A percentile compares a stretch with the other conserved stretches of the same genome.
These are phyloP conservation scores for Penicillium sumatraense DNA, from an alignment of 2,329 filamentous ascomycete genomes.

Conservation along the genomic window DNA sequence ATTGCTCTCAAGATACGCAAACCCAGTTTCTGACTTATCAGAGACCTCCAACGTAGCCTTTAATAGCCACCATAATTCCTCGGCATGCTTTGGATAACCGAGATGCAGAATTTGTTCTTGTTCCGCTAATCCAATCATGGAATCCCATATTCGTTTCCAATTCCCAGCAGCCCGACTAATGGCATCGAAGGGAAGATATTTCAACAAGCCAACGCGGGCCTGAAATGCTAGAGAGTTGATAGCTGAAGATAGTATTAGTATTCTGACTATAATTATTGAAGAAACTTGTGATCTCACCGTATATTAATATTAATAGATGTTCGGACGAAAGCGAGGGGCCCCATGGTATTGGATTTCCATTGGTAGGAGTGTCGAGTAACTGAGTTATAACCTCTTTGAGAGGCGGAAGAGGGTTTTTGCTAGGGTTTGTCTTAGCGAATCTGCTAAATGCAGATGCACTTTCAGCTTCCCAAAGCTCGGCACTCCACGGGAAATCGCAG, in stretches of 20 bases:
- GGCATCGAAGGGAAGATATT: constrained; percentile 28
- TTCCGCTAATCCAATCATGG: constrained; percentile 14
- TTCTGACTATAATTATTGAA: neutral
- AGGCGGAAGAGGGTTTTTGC: constrained; percentile 24
- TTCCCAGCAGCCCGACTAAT: constrained; percentile 33
- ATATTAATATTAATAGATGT: constrained; percentile 36
- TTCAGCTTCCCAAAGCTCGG: constrained; percentile 36
- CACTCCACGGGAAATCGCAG: constrained; percentile 36
- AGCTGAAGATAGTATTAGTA: constrained; percentile 16
- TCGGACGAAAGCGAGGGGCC: constrained; percentile 32
- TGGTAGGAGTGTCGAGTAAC: constrained; percentile 27
- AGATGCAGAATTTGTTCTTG: constrained; percentile 30
- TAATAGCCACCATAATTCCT: constrained; percentile 37
- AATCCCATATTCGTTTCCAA: constrained; percentile 36
- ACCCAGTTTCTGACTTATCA: constrained; percentile 13
- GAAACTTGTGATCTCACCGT: constrained; percentile 23
- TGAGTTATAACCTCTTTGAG: constrained; percentile 28
- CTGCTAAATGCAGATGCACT: constrained; percentile 28
- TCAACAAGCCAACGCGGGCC: constrained; percentile 30
- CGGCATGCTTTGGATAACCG: constrained; percentile 38
- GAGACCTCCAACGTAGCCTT: constrained; percentile 31
- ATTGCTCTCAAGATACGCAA: constrained; percentile 31
- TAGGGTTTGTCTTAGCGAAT: constrained; percentile 15
- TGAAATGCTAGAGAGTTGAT: constrained; percentile 38
- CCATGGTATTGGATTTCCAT: constrained; percentile 22